phyloP scores from a whole-genome alignment of 768 basidiomycete genomes.

The Exidia glandulosa region DNA sequence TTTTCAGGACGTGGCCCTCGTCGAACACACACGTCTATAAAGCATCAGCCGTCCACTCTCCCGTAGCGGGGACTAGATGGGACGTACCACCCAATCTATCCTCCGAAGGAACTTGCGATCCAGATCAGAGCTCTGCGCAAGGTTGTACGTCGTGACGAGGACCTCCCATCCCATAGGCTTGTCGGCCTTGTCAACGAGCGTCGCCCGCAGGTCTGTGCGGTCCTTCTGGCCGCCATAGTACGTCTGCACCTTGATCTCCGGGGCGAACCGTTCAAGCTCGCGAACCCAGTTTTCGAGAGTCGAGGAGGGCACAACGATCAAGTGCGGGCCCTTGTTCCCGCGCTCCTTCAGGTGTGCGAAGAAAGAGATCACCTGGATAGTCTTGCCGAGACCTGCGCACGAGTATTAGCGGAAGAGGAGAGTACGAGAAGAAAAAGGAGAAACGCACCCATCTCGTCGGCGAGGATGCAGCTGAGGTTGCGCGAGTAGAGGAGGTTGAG shows the following conservation, averaged over 20 bases:
- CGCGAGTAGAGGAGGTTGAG: constrained; percentile 74
- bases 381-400: constrained; percentile 83
- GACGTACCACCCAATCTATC: constrained; percentile 83
- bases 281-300: constrained; percentile 98
- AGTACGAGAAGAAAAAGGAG: constrained; percentile 6
- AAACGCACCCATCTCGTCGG: constrained; percentile 93
- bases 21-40: constrained; percentile 84
- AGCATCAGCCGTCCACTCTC: not conserved
- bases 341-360: constrained; percentile 78
- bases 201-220: constrained; percentile 59
- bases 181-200: constrained; percentile 45
- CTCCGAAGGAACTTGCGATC: constrained; percentile 91
- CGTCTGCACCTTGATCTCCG: constrained; percentile 71
- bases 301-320: constrained; percentile 95
- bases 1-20: constrained; percentile 95
- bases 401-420: not conserved
- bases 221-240: constrained; percentile 94
- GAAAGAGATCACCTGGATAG: constrained; percentile 97
- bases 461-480: constrained; percentile 85
- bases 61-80: not conserved
- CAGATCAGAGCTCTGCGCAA: constrained; percentile 76
- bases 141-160: constrained; percentile 89
- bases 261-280: constrained; percentile 88
- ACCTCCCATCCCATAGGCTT: constrained; percentile 68
- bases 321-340: constrained; percentile 73